Evolutionary conservation across 768 basidiomycete genomes (phyloP), one percentile per base, ranked within the genome.

Genomic region (Leccinum variicolor): DNA sequence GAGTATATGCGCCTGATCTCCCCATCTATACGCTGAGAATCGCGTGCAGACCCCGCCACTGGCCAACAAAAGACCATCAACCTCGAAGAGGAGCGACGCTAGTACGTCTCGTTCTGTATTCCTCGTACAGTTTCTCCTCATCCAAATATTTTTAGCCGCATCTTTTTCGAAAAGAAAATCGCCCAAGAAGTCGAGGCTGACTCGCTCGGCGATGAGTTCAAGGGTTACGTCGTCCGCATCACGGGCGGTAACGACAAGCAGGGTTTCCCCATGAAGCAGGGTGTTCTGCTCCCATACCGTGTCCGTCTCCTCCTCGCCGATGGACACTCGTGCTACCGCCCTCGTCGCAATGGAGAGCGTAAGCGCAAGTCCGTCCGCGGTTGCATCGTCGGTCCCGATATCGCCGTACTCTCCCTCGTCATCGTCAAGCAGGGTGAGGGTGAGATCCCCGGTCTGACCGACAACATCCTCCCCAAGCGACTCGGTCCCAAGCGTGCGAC

Each of bases 211-310:
- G 90, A 96, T 73, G 96, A 98, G 81, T 98, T 86, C 84, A 92
- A 91, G 75, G 96, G 96, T 57, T 98, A 97, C 80, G 78, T 98
- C 74, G 85, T 97, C 83, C 89, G 94, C 69, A 91, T 99, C 80
- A 95, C 92, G 29, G 95, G 95, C 68, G 93, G 96, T 62, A 98
- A 98, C 82, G 94, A 98, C 86, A 93, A 94, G 80, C 92, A 95
- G 75, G 94, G 94, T 71, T 96, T 97, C 84, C 94, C 94, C 50
- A 97, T 98, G 94, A 98, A 98, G 79, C 96, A 99, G 80, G 95
- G 96, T 79, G 91, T 98, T 65, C 90, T 98, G 60, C 84, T 96
- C 69, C 92, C 92, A 58, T 73, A 92, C 80, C 94, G 96, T 84
- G 92, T 95, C 67, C 81, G 85, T 61, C 90, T 99, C 64, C 91